A percentile compares a stretch with the other conserved stretches of the same genome.
Conservation (phyloP, 192 early-diverging fungal genomes). For the Chytriomyces confervae region DNA sequence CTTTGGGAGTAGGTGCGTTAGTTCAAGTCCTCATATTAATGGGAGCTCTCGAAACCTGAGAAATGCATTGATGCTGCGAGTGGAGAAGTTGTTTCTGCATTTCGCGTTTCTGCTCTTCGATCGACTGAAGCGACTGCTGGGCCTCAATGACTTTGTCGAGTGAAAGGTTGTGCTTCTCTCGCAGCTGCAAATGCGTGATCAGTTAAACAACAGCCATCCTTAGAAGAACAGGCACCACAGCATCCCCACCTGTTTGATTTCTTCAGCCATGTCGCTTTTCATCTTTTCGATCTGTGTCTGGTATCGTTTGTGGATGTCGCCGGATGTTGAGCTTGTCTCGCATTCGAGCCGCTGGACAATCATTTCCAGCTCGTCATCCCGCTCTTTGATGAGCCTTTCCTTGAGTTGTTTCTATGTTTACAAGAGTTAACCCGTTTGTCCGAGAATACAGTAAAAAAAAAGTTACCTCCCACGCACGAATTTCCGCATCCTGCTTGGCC, state of each 20-base stretch:
- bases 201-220: neutral
- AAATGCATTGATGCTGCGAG: slow-evolving; percentile 44
- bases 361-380: slow-evolving; percentile 65
- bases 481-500: slow-evolving; percentile 54
- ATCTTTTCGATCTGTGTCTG: slow-evolving; percentile 59
- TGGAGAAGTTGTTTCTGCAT: slow-evolving; percentile 54
- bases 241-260: slow-evolving; percentile 52
- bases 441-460: neutral
- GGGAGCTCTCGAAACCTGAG: slow-evolving; percentile 47
- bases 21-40: slow-evolving; percentile 43
- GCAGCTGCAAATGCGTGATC: slow-evolving; percentile 34
- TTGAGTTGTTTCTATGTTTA: slow-evolving; percentile 54
- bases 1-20: slow-evolving; percentile 37
- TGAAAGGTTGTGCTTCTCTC: slow-evolving; percentile 58
- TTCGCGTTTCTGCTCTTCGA: slow-evolving; percentile 45
- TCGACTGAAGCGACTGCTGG: slow-evolving; percentile 35
- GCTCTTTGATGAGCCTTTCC: slow-evolving; percentile 58
- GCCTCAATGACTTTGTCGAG: slow-evolving; percentile 54
- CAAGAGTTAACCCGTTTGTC: neutral
- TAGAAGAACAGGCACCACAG: neutral
- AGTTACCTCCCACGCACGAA: slow-evolving; percentile 51
- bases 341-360: slow-evolving; percentile 60
- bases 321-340: slow-evolving; percentile 55
- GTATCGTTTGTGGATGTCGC: slow-evolving; percentile 54
- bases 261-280: slow-evolving; percentile 54